A percentile compares a stretch with the other conserved stretches of the same genome.
Evolutionary conservation across 345 rosid species (phyloP).

Genomic region (Aethionema arabicum): DNA sequence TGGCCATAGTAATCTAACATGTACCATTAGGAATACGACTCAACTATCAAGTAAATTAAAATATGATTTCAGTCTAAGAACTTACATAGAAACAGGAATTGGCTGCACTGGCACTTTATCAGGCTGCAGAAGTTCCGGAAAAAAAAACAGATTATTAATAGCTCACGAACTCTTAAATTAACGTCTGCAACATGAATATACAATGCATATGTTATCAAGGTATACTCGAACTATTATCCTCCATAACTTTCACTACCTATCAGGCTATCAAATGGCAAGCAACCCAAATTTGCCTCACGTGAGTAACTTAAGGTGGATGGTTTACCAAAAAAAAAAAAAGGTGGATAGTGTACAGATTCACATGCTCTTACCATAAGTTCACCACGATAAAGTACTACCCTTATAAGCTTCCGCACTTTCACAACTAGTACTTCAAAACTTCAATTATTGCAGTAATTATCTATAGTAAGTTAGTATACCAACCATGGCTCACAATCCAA

Average conservation of each 20-base stretch:
- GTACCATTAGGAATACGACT: slow-evolving; percentile 12
- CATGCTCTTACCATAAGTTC: too few species aligned
- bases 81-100: slow-evolving; percentile 87
- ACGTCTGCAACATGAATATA: neutral
- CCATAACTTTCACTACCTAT: slow-evolving; percentile 21
- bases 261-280: slow-evolving; percentile 23
- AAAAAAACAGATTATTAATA: slow-evolving; percentile 15
- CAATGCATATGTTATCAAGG: slow-evolving; percentile 5
- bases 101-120: slow-evolving; percentile 65
- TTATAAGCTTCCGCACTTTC: neutral
- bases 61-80: slow-evolving; percentile 25
- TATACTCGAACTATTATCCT: slow-evolving; percentile 15
- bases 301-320: slow-evolving; percentile 11
- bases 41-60: slow-evolving; percentile 11
- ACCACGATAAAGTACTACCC: slow-evolving; percentile 6
- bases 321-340: too few species aligned
- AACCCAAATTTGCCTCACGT: slow-evolving; percentile 5
- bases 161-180: slow-evolving; percentile 8
- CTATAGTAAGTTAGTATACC: slow-evolving; percentile 8
- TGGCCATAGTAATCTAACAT: slow-evolving; percentile 9
- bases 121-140: slow-evolving; percentile 55
- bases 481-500: slow-evolving; percentile 7
- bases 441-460: slow-evolving; percentile 7
- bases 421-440: neutral
- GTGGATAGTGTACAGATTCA: slow-evolving; percentile 7